Conservation (phyloP, 2,329 filamentous ascomycete species). For the Beauveria sp. region DNA sequence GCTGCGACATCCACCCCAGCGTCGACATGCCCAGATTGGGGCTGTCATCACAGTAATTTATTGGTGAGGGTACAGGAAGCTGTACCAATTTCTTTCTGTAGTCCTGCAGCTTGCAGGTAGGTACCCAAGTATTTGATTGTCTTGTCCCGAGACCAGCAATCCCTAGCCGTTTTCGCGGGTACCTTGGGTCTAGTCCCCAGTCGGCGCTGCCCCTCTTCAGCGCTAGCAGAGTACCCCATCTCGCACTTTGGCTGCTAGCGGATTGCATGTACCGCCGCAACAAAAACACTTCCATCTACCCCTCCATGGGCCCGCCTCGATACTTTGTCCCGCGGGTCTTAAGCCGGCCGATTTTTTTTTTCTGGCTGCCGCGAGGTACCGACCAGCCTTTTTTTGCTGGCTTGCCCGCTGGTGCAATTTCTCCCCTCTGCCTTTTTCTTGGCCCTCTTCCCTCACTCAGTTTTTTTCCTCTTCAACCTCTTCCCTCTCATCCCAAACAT, state of each 20-base stretch:
- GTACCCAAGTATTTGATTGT: no score
- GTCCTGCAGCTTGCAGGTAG: no score
- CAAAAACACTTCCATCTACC: background rate
- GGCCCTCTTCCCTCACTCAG: background rate
- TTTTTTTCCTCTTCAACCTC: constrained; percentile 2
- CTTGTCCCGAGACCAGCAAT: background rate
- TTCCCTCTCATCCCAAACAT: background rate
- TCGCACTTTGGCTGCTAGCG: background rate
- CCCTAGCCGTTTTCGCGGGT: background rate
- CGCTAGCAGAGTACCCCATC: background rate
- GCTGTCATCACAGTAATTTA: background rate
- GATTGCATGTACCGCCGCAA: background rate
- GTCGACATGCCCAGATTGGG: background rate
- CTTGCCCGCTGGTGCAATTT: background rate
- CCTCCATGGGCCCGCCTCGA: constrained; percentile 3
- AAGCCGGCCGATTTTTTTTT: constrained; percentile 3
- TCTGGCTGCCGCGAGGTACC: constrained; percentile 7
- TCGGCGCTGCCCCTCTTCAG: background rate
- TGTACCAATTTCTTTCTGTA: background rate
- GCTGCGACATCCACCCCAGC: constrained; percentile 1
- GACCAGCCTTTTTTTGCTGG: constrained; percentile 3
- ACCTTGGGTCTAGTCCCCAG: background rate
- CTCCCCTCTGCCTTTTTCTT: constrained; percentile 10
- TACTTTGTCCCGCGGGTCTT: constrained; percentile 4
- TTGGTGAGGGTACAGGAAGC: background rate